Evolutionary conservation across 768 basidiomycete genomes (phyloP).

Genomic region (Suillus bovinus): DNA sequence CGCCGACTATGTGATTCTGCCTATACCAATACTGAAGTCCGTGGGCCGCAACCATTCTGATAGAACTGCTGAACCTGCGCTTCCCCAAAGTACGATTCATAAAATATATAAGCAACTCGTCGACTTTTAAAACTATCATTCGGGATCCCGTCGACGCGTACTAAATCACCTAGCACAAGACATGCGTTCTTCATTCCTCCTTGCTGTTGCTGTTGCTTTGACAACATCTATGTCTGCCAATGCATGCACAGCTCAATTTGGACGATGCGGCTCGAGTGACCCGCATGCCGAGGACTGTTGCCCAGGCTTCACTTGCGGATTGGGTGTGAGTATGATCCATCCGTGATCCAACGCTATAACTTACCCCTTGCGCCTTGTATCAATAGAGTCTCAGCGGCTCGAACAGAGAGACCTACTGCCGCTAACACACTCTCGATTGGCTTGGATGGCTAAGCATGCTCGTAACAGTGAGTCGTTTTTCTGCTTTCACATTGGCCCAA

Average conservation of each 20-base stretch:
- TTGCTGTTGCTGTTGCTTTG: background rate
- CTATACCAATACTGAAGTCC: background rate
- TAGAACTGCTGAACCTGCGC: background rate
- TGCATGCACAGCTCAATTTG: background rate
- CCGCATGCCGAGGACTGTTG: background rate
- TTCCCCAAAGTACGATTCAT: background rate
- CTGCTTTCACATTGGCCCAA: background rate
- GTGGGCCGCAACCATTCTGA: background rate
- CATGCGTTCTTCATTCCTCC: background rate
- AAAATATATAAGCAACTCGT: background rate
- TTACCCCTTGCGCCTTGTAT: background rate
- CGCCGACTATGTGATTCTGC: background rate
- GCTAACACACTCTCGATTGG: background rate
- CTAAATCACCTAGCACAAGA: background rate
- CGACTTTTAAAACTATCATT: background rate
- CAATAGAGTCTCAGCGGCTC: background rate
- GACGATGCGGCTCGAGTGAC: background rate
- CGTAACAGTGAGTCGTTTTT: background rate
- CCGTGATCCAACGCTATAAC: background rate
- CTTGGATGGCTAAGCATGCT: background rate
- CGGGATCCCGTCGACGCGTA: background rate
- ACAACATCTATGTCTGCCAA: background rate
- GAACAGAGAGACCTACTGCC: fast-evolving
- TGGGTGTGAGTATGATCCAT: background rate
- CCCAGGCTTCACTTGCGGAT: background rate